Conservation (phyloP, 1,284 basidiomycete species). For the Cryptococcus neoformans region DNA sequence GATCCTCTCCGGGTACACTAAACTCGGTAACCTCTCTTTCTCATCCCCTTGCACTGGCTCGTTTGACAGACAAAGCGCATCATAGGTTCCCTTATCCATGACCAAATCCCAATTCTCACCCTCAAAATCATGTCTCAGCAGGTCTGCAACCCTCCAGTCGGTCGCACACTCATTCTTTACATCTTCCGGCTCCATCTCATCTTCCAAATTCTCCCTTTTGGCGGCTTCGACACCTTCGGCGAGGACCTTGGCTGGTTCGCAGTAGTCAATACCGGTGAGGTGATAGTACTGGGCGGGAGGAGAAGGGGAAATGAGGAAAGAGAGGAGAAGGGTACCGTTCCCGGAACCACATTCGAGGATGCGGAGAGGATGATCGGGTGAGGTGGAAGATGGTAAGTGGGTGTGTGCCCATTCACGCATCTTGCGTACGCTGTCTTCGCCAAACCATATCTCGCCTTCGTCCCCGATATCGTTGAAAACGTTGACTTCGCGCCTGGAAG, state of each 20-base stretch:
- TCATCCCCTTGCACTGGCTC: constrained; percentile 32
- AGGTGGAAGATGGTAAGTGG: constrained; percentile 30
- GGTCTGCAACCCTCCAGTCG: constrained; percentile 42
- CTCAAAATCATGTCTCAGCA: constrained; percentile 33
- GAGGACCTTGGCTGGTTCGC: constrained; percentile 29
- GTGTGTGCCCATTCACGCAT: constrained; percentile 46
- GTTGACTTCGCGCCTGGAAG: constrained; percentile 44
- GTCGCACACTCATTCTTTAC: constrained; percentile 33
- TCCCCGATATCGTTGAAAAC: constrained; percentile 46
- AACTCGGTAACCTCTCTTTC: constrained; percentile 31
- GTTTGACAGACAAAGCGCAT: constrained; percentile 43
- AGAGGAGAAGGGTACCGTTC: constrained; percentile 48
- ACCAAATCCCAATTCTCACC: constrained; percentile 48
- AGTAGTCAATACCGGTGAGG: constrained; percentile 50
- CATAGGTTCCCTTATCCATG: constrained; percentile 50
- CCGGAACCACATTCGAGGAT: constrained; percentile 45
- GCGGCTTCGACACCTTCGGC: constrained; percentile 31
- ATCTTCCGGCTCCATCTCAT: constrained; percentile 34
- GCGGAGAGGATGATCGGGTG: constrained; percentile 19
- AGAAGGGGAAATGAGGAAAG: constrained; percentile 41
- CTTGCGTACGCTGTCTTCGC: constrained; percentile 43
- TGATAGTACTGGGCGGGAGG: constrained; percentile 22
- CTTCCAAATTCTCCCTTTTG: constrained; percentile 35
- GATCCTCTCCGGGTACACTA: constrained; percentile 45
- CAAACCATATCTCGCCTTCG: constrained; percentile 50